Evolutionary conservation across 768 basidiomycete species (phyloP), one percentile per base, ranked within the genome.

Genomic region (Kwoniella dendrophila): DNA sequence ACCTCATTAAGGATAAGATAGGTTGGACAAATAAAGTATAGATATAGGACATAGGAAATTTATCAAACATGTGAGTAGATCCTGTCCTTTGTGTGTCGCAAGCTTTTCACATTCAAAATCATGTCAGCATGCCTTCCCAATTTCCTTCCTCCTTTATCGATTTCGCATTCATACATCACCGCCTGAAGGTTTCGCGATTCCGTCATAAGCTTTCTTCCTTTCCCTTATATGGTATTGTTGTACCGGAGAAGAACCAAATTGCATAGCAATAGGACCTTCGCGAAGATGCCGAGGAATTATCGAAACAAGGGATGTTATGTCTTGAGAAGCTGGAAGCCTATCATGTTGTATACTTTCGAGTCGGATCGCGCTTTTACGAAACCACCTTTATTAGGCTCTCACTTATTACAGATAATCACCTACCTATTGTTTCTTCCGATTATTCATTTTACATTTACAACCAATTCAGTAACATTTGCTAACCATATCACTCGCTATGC

Each of bases 61-160:
- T 20, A 29, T n/a, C n/a, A n/a, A n/a, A 51, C 32, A 51, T 32
- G 49, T 51, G 49, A 51, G 49, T 51, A 2, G 18, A 51, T 36
- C 30, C 20, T 33, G n/a, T 36, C 49, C 49, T 51, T 34, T 51
- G 32, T 16, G n/a, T 12, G 5, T 27, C 18, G 11, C 14, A 7
- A 27, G 12, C 47, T 27, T 49, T 26, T 30, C 47, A 18, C 26
- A 10, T 33, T 34, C 18, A 29, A 3, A 18, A 12, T 33, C 49
- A 12, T n/a, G 16, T 32, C 11, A 7, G 18, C 16, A 29, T 26
- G 49, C 24, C 49, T 51, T 51, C 49, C 30, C 27, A 49, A 45
- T 24, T 32, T 33, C 16, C 30, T n/a, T 44, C 14, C 22, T 20
- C 24, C 43, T n/a, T n/a, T n/a, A n/a, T n/a, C n/a, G n/a, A 20